phyloP scores from a whole-genome alignment of 306 rosid species.

The Trifolium pratense region DNA sequence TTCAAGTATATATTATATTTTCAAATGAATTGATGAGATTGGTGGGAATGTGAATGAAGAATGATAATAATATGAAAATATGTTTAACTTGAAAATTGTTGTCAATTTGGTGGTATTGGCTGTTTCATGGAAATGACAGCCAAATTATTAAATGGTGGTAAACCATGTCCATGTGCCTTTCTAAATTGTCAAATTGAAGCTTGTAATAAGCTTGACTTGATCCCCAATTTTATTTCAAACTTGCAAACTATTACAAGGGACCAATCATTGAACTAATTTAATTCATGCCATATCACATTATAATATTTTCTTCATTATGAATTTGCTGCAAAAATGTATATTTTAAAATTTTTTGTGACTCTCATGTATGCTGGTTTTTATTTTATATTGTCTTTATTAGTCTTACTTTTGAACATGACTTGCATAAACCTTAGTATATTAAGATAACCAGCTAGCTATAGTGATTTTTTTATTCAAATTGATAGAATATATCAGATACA shows the following conservation, averaged over 20 bases:
- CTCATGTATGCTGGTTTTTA: neutral
- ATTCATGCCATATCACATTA: conserved; percentile 35
- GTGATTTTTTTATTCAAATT: too few relatives aligned
- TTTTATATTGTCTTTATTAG: conserved; percentile 3
- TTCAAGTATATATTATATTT: too few relatives aligned
- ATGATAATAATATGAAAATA: neutral
- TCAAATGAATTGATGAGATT: neutral
- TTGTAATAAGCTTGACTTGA: conserved; percentile 33
- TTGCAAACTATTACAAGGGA: conserved; percentile 27
- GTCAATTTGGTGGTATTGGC: conserved; percentile 46
- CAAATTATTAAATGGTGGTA: conserved; percentile 35
- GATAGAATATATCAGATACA: too few relatives aligned
- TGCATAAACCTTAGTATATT: neutral
- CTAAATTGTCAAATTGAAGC: conserved; percentile 22
- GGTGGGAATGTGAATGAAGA: conserved; percentile 6
- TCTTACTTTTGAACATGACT: conserved; percentile 38
- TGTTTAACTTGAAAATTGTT: conserved; percentile 9
- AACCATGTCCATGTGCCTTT: conserved; percentile 43
- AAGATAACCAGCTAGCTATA: conserved; percentile 10
- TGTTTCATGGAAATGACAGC: conserved; percentile 58
- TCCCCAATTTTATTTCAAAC: conserved; percentile 13
- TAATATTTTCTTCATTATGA: neutral
- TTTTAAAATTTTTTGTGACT: neutral
- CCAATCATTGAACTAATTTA: conserved; percentile 30
- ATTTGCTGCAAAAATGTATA: neutral